Percentiles rank a stretch among this genome's conserved stretches.
Evolutionary conservation across 495 filamentous ascomycete species (phyloP).

Genomic region (Oleoguttula mirabilis): DNA sequence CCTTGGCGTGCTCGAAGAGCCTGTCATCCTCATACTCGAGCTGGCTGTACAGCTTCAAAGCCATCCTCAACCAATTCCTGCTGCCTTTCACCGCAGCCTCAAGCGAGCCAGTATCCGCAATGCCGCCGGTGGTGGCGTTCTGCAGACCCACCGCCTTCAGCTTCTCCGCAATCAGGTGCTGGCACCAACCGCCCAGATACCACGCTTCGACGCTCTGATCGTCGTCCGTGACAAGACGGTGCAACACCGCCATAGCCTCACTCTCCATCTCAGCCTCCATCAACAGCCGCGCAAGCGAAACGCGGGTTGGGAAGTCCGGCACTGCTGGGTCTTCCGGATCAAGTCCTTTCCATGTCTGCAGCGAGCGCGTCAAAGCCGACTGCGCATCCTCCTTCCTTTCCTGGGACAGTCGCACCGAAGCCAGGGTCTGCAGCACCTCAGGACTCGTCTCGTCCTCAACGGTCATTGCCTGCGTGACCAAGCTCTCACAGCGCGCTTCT

Average conservation of each 20-base stretch:
- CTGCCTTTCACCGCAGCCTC: slow-evolving; percentile 43
- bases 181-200: slow-evolving; percentile 92
- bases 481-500: slow-evolving; percentile 67
- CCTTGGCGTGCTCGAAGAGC: slow-evolving; percentile 51
- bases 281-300: slow-evolving; percentile 70
- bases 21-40: slow-evolving; percentile 64
- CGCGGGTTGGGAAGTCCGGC: slow-evolving; percentile 70
- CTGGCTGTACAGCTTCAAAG: slow-evolving; percentile 45
- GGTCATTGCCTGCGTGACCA: slow-evolving; percentile 76
- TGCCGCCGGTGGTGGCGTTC: slow-evolving; percentile 28
- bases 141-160: slow-evolving; percentile 2
- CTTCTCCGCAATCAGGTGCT: slow-evolving; percentile 57
- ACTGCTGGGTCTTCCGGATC: slow-evolving; percentile 48
- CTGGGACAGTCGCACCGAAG: slow-evolving; percentile 87
- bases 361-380: slow-evolving; percentile 61
- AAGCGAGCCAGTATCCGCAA: slow-evolving; percentile 25
- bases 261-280: slow-evolving; percentile 83
- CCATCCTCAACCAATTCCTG: slow-evolving; percentile 48
- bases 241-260: slow-evolving; percentile 72
- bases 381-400: slow-evolving; percentile 60
- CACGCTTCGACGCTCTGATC: slow-evolving; percentile 89
- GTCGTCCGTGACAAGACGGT: slow-evolving; percentile 72
- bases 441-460: slow-evolving; percentile 54
- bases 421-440: slow-evolving; percentile 85
- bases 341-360: slow-evolving; percentile 67